A percentile compares a stretch with the other conserved stretches of the same genome.
phyloP scores from a whole-genome alignment of 2,329 filamentous ascomycete genomes.

The Graphilbum sp. region DNA sequence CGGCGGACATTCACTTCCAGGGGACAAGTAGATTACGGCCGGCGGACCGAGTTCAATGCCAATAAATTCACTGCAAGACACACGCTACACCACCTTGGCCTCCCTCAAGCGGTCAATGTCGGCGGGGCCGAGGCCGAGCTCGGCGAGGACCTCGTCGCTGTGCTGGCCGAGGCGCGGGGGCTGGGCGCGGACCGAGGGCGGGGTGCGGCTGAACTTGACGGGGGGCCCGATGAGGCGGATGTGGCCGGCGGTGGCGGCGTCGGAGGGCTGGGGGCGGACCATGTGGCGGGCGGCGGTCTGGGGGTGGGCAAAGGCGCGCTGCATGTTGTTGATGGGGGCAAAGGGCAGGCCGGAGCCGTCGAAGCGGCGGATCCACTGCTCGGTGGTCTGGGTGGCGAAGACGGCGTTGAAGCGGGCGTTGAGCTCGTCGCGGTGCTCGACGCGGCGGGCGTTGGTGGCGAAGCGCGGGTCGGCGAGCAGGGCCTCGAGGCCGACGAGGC shows the following conservation, averaged over 20 bases:
- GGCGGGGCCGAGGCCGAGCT: not conserved
- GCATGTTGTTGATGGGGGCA: constrained; percentile 3
- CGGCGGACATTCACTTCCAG: not conserved
- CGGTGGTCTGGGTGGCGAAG: not conserved
- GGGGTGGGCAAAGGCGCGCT: constrained; percentile 3
- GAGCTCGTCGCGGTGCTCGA: constrained; percentile 1
- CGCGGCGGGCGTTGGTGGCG: not conserved
- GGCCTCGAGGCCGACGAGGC: constrained; percentile 1
- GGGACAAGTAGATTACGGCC: not conserved
- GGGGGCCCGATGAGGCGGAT: constrained; percentile 3
- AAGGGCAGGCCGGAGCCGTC: constrained; percentile 1
- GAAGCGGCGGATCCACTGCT: constrained; percentile 1
- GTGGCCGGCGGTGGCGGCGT: not conserved
- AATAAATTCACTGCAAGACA: not conserved
- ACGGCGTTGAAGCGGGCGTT: not conserved
- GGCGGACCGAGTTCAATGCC: too few species aligned
- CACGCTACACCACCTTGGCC: constrained; percentile 1
- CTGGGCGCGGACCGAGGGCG: not conserved
- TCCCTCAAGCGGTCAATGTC: not conserved
- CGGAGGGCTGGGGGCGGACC: not conserved
- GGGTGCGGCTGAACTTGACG: constrained; percentile 5
- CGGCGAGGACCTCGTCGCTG: constrained; percentile 2
- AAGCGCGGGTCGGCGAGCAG: not conserved
- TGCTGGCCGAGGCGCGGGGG: constrained; percentile 1
- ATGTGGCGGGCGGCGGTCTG: constrained; percentile 3